Evolutionary conservation across 2,329 filamentous ascomycete species (phyloP).

Genomic region (Aspergillus sp.): DNA sequence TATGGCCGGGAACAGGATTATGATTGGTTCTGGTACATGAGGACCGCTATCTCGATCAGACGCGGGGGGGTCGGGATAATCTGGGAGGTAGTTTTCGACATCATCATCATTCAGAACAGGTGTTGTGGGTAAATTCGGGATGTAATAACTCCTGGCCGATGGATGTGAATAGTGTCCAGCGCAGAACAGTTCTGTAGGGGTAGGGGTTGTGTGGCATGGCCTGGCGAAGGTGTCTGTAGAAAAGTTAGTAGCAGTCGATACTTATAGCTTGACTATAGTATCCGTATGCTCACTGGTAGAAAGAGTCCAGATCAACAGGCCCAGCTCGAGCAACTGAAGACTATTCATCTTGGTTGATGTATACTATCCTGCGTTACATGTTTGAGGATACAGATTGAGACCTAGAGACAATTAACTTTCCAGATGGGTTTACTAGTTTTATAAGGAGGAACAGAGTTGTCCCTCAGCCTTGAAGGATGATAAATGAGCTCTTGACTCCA

Average conservation of each 20-base stretch:
- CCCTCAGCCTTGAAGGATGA: too few relatives aligned
- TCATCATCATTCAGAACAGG: not conserved
- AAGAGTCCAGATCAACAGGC: not conserved
- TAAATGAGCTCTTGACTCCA: too few relatives aligned
- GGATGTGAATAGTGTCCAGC: not conserved
- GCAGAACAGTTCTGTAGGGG: not conserved
- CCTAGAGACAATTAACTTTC: too few relatives aligned
- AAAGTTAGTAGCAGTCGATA: not conserved
- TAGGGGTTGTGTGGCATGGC: not conserved
- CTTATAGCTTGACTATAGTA: too few relatives aligned
- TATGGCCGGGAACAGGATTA: not conserved
- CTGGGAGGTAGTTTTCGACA: not conserved
- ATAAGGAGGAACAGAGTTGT: too few relatives aligned
- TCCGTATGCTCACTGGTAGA: not conserved
- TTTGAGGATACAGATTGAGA: too few relatives aligned
- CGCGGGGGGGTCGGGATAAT: not conserved
- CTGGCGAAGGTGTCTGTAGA: not conserved
- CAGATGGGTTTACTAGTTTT: too few relatives aligned
- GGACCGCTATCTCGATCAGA: not conserved
- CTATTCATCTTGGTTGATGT: not conserved
- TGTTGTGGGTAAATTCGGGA: not conserved
- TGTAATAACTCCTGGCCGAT: not conserved
- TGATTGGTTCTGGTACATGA: not conserved
- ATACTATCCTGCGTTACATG: too few relatives aligned
- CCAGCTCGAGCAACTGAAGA: not conserved